Base-by-base conservation (phyloP, 1,284 basidiomycete species). In the Tilletia setariae region DNA sequence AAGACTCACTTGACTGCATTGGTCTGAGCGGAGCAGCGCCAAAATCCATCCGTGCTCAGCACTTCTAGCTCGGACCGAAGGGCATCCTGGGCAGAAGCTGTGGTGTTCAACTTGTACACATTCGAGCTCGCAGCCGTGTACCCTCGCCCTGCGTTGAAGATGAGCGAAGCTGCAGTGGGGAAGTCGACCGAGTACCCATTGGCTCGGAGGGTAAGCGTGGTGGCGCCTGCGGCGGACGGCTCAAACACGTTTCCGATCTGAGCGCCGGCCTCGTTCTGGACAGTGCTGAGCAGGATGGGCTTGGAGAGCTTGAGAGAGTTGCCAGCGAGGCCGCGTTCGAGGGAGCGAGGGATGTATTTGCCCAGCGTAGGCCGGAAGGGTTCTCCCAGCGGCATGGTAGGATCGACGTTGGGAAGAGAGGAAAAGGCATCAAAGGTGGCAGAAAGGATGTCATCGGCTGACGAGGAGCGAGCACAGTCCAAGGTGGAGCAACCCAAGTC, bases 211-310 rank as follows among this genome's bases (percentile, higher is more conserved):
- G 32, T 42, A 21, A 73, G 19, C 15, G 19, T 56, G 2, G 63
- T 28, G 8, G 69, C 63, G 8, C 51, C 49, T 1, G 70, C 35
- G 1, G 11, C 15, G 2, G 73, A 72, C 0, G 70, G 46, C 28
- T 66, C 25, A 13, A 76, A 67, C 49, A 71, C 40, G 2, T 23
- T 19, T 0, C 72, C 75, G 0, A 76, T 64, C 2, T 47, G 63
- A 0, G 68, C 68, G 0, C 77, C 77, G 7, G 65, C 70, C 64
- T 79, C 77, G 66, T 79, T 79, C 42, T 66, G 63, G 23, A 79
- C 75, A 25, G 73, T 78, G 2, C 74, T 71, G 11, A 75, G 63
- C 42, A 79, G 70, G 44, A 77, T 51, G 21, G 67, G 51, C 62
- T 70, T 75, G 35, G 71, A 40, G 19, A 25, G 44, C 16, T 32